Base-by-base conservation (phyloP, 2,329 filamentous ascomycete species). In the Alternaria sp. region DNA sequence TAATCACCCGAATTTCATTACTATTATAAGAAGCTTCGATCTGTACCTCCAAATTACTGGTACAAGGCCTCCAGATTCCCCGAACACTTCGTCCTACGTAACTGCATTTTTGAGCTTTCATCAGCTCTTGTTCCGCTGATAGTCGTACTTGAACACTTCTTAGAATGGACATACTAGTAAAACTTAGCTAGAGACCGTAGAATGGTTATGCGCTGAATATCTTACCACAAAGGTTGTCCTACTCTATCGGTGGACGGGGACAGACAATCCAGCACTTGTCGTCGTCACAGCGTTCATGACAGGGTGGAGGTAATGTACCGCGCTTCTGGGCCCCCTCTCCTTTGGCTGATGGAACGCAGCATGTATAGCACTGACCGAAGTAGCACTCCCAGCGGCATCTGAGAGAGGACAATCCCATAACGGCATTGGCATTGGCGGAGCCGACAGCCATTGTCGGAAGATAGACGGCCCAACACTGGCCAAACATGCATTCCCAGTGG, bases 401-500 rank as follows among this genome's bases (percentile, higher is more conserved):
- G 46, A 27, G 40, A 25, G 40, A 32, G 43, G 16, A 22, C 20
- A 16, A 25, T 14, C 3, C 53, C 9, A 49, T 14, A 41, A 22
- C 38, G 5, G 10, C 18, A 22, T 41, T 3, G 38, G 11, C 32
- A 34, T 40, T 27, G 25, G 28, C 53, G 44, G 41, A 18, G 43
- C 41, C 53, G 36, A 16, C 36, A 36, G 30, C 46, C 46, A 20
- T 48, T 16, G 10, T 18, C 3, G 53, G 43, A 18, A 10, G 20
- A 25, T 44, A 56, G 20, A 56, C 43, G 11, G 30, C 16, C 53
- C 44, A 56, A 44, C 46, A 50, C 46, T 50, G 46, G 22, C 46
- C 46, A 36, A 25, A 50, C 22, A 36, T 25, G 20, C 46, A 50
- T n/a, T 50, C 46, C 46, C 46, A 50, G 32, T 50, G 20, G 14